Evolutionary conservation across 176 grass and related monocot genomes (phyloP).

Genomic region (Eleusine indica): DNA sequence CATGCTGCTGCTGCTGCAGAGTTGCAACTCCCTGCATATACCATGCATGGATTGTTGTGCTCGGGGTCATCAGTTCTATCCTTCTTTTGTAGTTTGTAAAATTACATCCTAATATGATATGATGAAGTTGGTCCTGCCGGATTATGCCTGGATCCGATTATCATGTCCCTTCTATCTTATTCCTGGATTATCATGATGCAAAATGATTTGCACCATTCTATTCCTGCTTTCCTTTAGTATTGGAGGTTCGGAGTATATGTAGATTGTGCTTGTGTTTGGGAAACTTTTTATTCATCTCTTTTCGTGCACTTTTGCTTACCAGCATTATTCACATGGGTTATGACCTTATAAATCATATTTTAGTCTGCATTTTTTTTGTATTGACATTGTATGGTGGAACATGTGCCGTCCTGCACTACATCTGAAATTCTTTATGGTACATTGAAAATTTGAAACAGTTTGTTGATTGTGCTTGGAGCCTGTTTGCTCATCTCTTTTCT

Average conservation of each 20-base stretch:
- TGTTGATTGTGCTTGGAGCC: too few relatives aligned
- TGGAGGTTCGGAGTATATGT: background rate
- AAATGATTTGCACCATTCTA: background rate
- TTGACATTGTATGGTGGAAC: background rate
- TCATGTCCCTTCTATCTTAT: background rate
- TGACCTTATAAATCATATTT: background rate
- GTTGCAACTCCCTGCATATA: background rate
- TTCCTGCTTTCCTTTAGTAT: background rate
- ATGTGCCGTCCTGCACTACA: background rate
- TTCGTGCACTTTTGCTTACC: background rate
- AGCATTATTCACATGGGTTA: background rate
- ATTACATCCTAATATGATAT: background rate
- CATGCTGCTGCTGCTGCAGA: background rate
- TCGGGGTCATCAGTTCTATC: background rate
- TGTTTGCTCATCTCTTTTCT: background rate
- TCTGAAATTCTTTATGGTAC: background rate
- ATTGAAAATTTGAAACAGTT: background rate
- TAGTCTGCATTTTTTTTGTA: background rate
- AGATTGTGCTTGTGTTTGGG: background rate
- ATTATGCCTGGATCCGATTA: slow-evolving; percentile 1
- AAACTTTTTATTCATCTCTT: background rate
- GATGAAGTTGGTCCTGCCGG: background rate
- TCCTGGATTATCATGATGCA: background rate
- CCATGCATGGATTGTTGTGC: background rate
- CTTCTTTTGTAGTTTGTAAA: background rate